Base-by-base conservation (phyloP, 768 basidiomycete species). In the Russula ochroleuca region DNA sequence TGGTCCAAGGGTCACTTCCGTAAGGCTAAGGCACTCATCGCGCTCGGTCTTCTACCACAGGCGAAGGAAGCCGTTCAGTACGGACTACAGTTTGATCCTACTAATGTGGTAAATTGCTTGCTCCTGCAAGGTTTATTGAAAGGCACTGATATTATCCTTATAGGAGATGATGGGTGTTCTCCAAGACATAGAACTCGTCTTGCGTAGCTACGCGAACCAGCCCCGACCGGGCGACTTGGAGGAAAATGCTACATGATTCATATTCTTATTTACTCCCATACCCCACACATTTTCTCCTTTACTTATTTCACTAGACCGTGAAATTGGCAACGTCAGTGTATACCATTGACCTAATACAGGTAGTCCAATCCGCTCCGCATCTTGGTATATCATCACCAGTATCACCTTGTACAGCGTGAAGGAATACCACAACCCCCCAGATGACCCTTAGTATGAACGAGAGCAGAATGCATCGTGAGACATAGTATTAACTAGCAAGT, bases 1-100 rank as follows among this genome's bases (percentile, higher is more conserved):
- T 98, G 96, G 95, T 84, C 90, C 70, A 99, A 98, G 72, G 97
- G 94, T 0, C 92, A 98, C 74, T 97, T 97, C 80, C 82, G 97
- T 63, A 94, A 90, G 72, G 90, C 92, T 2, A 93, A 92, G 72
- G 93, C 96, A 0, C 78, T 99, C 48, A 77, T 90, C 2, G 92
- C 83, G 23, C 78, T 99, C 55, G 81, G 80, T 3, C 76, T 79
- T 50, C 75, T 84, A 60, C 76, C 85, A 48, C 94, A 96, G 48
- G 94, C 94, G 10, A 83, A 84, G 67, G 90, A 93, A 51, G 86
- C 94, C 2, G 76, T 96, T 63, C 80, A 84, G 67, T 80, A 94
- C 8, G 97, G 96, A 2, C 73, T 98, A 62, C 85, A 89, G 62
- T 96, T 89, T 69, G 95, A 98, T 68, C 85, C 87, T 0, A 79